These are phyloP conservation scores for Echites panduratus DNA, from an alignment of 257 asterid species.

Conservation along the genomic window DNA sequence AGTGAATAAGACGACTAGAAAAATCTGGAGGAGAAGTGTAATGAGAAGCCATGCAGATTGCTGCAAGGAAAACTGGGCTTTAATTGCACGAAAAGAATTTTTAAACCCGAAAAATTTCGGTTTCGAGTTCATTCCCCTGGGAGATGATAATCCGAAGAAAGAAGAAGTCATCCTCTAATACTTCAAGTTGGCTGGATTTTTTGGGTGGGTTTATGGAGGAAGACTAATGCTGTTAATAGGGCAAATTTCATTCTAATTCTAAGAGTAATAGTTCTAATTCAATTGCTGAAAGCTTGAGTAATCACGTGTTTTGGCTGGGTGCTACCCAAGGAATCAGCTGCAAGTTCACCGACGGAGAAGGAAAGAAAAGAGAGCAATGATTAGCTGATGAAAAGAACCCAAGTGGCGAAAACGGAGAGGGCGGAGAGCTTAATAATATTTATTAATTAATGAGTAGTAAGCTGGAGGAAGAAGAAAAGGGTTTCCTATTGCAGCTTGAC, in stretches of 20 bases:
- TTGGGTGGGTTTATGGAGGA: background rate
- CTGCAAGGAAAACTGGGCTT: background rate
- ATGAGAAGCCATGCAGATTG: constrained; percentile 11
- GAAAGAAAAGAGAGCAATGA: background rate
- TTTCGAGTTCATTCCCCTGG: too few species aligned
- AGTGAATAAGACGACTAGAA: background rate
- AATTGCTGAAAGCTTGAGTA: background rate
- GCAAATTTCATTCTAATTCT: background rate
- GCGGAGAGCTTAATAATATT: too few species aligned
- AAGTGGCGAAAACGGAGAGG: background rate
- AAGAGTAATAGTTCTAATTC: too few species aligned
- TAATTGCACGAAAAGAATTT: background rate
- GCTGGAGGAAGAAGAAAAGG: too few species aligned
- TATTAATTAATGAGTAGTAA: too few species aligned
- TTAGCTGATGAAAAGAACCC: background rate
- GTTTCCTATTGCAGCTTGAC: too few species aligned
- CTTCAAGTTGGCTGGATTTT: background rate
- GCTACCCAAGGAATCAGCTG: background rate
- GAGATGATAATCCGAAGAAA: background rate
- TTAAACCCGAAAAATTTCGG: background rate
- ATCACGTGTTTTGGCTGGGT: background rate
- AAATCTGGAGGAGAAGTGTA: constrained; percentile 9
- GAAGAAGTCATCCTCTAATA: background rate
- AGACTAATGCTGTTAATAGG: too few species aligned
- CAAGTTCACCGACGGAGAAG: background rate